Evolutionary conservation across 2,329 filamentous ascomycete species (phyloP).

Genomic region (Aspergillus carbonarius): DNA sequence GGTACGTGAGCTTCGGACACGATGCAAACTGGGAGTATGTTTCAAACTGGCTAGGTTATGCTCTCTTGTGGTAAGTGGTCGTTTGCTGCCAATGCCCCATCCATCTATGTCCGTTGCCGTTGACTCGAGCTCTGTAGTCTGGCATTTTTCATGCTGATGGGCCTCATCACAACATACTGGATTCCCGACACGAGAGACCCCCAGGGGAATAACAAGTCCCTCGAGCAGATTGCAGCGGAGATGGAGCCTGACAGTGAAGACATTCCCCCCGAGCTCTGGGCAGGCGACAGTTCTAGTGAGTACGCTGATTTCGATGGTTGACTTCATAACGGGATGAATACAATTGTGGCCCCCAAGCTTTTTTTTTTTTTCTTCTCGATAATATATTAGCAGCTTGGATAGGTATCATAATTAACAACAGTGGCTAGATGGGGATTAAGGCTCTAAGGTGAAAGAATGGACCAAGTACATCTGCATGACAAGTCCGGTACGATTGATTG

Average conservation of each 20-base stretch:
- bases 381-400: too few species aligned
- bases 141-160: conserved; percentile 27
- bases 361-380: too few species aligned
- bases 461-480: too few species aligned
- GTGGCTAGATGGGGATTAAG: too few species aligned
- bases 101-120: neutral
- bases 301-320: neutral
- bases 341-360: too few species aligned
- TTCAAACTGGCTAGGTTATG: conserved; percentile 14
- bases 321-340: neutral
- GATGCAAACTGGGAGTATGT: conserved; percentile 1
- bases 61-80: conserved; percentile 12
- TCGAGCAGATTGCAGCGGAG: conserved; percentile 28
- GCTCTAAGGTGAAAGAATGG: too few species aligned
- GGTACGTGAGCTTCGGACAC: conserved; percentile 11
- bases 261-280: neutral
- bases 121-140: neutral
- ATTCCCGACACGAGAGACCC: conserved; percentile 27
- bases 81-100: neutral
- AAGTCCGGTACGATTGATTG: too few species aligned
- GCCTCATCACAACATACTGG: conserved; percentile 27
- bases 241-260: neutral
- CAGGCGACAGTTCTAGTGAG: neutral
- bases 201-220: conserved; percentile 21
- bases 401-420: too few species aligned